A percentile compares a stretch with the other conserved stretches of the same genome.
phyloP scores from a whole-genome alignment of 306 rosid species.

The Inga leiocalycina region DNA sequence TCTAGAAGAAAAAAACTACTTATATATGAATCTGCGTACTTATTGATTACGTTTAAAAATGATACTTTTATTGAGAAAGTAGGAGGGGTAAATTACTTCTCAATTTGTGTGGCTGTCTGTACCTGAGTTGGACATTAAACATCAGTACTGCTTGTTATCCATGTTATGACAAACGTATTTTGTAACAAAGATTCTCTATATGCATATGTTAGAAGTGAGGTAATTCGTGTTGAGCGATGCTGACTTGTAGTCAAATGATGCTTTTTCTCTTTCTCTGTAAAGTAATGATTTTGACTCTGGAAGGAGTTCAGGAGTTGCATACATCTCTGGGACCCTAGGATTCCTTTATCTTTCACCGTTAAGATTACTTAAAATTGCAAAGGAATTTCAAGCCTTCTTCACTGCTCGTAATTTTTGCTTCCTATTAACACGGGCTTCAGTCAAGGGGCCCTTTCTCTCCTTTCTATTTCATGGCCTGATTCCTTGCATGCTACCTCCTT shows the following conservation, averaged over 20 bases:
- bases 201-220: too few species aligned
- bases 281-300: too few species aligned
- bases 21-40: neutral
- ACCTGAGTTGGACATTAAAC: neutral
- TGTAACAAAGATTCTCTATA: neutral
- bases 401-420: conserved; percentile 7
- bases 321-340: neutral
- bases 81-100: neutral
- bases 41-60: neutral
- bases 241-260: neutral
- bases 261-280: neutral
- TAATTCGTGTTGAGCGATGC: neutral
- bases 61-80: neutral
- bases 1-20: neutral
- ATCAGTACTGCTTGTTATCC: neutral
- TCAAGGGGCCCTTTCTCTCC: neutral
- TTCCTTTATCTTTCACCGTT: neutral
- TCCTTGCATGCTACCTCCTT: neutral
- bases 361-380: neutral
- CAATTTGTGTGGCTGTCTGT: neutral
- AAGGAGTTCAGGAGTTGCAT: neutral
- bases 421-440: neutral
- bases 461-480: neutral
- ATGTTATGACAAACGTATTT: neutral
- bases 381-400: neutral